A percentile compares a stretch with the other conserved stretches of the same genome.
Conservation (phyloP, 805 yeast genomes). For the Metschnikowia cubensis region DNA sequence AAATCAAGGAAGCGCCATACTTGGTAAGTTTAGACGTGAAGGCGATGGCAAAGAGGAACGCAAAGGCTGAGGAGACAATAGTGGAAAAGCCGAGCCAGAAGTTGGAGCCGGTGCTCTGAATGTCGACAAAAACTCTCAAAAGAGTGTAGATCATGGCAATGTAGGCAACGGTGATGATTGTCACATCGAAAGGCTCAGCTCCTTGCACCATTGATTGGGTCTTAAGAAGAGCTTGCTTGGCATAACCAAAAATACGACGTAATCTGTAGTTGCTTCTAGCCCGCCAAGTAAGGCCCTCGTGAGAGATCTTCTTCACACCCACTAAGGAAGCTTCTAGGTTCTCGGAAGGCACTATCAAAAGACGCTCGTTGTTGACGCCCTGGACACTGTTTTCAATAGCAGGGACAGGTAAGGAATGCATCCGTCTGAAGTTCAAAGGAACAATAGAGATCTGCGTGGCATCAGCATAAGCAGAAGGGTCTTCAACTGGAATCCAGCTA, state of each 20-base stretch:
- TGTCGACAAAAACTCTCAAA: slow-evolving; percentile 65
- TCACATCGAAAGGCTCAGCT: slow-evolving; percentile 84
- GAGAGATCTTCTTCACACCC: slow-evolving; percentile 23
- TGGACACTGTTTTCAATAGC: slow-evolving; percentile 35
- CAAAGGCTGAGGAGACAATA: slow-evolving; percentile 72
- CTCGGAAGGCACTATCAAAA: slow-evolving; percentile 35
- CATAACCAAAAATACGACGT: slow-evolving; percentile 53
- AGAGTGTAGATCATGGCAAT: slow-evolving; percentile 85
- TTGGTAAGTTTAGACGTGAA: slow-evolving; percentile 54
- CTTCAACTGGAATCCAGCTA: slow-evolving; percentile 50
- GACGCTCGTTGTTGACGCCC: slow-evolving; percentile 39
- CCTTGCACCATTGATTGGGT: slow-evolving; percentile 49
- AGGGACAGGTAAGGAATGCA: slow-evolving; percentile 40
- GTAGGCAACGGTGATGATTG: slow-evolving; percentile 75
- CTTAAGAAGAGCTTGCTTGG: slow-evolving; percentile 37
- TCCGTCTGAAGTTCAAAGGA: slow-evolving; percentile 55
- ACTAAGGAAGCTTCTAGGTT: slow-evolving; percentile 23
- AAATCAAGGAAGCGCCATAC: slow-evolving; percentile 62
- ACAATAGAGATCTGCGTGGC: slow-evolving; percentile 48
- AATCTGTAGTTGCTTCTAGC: slow-evolving; percentile 54
- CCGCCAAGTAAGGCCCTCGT: slow-evolving; percentile 55
- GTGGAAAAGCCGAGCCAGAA: slow-evolving; percentile 85
- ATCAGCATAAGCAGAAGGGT: slow-evolving; percentile 34
- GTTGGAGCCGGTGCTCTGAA: slow-evolving; percentile 75
- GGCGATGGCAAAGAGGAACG: slow-evolving; percentile 71